These are phyloP conservation scores for Talaromyces sp. DNA, from an alignment of 2,329 filamentous ascomycete species.

Conservation along the genomic window DNA sequence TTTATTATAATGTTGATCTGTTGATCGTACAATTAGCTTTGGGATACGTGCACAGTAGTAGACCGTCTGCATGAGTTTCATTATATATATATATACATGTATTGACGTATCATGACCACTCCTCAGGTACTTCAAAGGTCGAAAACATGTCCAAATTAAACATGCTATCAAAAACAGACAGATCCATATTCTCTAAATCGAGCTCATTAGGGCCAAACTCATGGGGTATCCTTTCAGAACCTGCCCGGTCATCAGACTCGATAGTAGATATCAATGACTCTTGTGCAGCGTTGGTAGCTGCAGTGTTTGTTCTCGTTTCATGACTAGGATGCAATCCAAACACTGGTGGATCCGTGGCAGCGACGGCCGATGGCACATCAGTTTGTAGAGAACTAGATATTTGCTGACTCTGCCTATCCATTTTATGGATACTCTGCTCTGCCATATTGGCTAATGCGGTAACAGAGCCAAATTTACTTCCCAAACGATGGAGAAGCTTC, in stretches of 20 bases:
- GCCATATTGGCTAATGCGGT: not conserved
- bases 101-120: not conserved
- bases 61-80: not conserved
- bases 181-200: not conserved
- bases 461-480: not conserved
- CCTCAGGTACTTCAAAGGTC: not conserved
- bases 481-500: slow-evolving; percentile 1
- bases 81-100: not conserved
- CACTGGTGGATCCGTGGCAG: not conserved
- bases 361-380: not conserved
- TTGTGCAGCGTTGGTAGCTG: not conserved
- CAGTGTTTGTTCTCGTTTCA: not conserved
- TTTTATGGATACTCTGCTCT: slow-evolving; percentile 5
- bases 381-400: not conserved
- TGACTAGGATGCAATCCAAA: not conserved
- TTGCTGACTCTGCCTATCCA: slow-evolving; percentile 3
- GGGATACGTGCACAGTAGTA: not conserved
- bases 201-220: not conserved
- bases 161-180: slow-evolving; percentile 3
- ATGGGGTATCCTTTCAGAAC: not conserved
- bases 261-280: not conserved
- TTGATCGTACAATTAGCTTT: not conserved
- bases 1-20: not conserved
- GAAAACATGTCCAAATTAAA: slow-evolving; percentile 2
- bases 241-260: not conserved